Evolutionary conservation across 352 stramenopile species (phyloP).

Genomic region (Pythium volutum): DNA sequence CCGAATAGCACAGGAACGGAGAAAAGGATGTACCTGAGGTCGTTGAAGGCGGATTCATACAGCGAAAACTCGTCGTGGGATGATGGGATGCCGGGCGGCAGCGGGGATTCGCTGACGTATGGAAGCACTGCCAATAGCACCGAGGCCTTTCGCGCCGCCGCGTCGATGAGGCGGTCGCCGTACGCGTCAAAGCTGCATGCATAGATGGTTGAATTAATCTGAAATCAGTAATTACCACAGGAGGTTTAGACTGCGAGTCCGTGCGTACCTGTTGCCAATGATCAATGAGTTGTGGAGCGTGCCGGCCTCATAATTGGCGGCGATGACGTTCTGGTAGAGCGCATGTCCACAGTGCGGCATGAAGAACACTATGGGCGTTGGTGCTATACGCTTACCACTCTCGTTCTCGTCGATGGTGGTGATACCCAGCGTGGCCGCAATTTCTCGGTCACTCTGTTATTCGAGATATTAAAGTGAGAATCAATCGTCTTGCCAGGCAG

Average conservation of each 20-base stretch:
- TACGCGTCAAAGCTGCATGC: slow-evolving; percentile 70
- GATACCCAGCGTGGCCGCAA: slow-evolving; percentile 44
- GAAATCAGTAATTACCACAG: background rate
- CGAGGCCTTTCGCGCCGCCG: slow-evolving; percentile 37
- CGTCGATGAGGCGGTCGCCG: slow-evolving; percentile 55
- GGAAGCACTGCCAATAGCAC: slow-evolving; percentile 50
- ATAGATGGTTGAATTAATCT: background rate
- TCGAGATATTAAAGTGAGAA: background rate
- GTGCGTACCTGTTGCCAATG: slow-evolving; percentile 85
- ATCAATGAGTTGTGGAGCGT: slow-evolving; percentile 49
- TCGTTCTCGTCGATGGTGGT: slow-evolving; percentile 62
- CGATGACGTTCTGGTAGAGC: slow-evolving; percentile 90
- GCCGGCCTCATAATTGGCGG: slow-evolving; percentile 62
- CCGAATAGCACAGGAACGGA: background rate
- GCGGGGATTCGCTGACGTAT: slow-evolving; percentile 41
- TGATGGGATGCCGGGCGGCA: slow-evolving; percentile 41
- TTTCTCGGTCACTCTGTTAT: slow-evolving; percentile 50
- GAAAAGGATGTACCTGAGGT: slow-evolving; percentile 38
- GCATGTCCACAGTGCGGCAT: slow-evolving; percentile 89
- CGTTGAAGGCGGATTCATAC: slow-evolving; percentile 80
- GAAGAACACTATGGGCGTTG: slow-evolving; percentile 78
- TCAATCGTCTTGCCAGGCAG: background rate
- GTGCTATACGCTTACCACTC: slow-evolving; percentile 39
- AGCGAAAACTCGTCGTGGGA: slow-evolving; percentile 49
- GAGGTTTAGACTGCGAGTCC: too few relatives aligned